Evolutionary conservation across 176 grass and related monocot species (phyloP).

Genomic region (Pontederia crassipes): DNA sequence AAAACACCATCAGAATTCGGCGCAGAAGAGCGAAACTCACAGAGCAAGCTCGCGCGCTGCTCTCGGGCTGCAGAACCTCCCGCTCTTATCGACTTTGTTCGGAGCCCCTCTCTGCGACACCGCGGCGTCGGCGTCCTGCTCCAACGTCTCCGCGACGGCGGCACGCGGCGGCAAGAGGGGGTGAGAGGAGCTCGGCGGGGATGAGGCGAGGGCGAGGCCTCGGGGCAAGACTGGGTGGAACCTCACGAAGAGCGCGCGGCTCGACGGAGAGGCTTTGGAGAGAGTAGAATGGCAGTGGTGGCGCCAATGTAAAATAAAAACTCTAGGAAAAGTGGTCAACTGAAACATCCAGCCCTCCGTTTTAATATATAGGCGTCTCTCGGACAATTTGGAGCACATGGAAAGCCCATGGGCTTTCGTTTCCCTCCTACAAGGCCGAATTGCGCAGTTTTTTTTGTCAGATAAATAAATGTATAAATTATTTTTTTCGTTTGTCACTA

Average conservation of each 20-base stretch:
- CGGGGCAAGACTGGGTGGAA: background rate
- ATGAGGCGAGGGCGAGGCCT: background rate
- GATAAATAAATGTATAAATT: too few relatives aligned
- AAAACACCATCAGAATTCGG: background rate
- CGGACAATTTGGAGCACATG: too few relatives aligned
- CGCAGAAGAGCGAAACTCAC: conserved; percentile 32
- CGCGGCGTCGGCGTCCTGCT: conserved; percentile 14
- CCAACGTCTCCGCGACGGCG: conserved; percentile 11
- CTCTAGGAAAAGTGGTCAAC: too few relatives aligned
- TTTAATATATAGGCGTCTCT: too few relatives aligned
- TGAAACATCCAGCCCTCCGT: too few relatives aligned
- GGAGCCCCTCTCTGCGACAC: conserved; percentile 15
- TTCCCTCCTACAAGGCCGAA: too few relatives aligned
- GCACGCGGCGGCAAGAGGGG: conserved; percentile 22
- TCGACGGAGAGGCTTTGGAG: background rate
- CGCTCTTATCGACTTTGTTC: conserved; percentile 54
- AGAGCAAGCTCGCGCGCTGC: conserved; percentile 90
- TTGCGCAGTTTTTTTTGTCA: too few relatives aligned
- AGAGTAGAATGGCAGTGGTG: background rate
- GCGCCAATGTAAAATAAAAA: too few relatives aligned
- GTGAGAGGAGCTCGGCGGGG: background rate
- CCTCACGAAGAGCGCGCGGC: background rate
- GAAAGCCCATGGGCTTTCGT: too few relatives aligned
- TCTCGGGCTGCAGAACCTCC: conserved; percentile 76
- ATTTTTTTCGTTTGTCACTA: too few relatives aligned